phyloP scores from a whole-genome alignment of 208 protist genomes.

The Acanthamoeba culbertsoni region DNA sequence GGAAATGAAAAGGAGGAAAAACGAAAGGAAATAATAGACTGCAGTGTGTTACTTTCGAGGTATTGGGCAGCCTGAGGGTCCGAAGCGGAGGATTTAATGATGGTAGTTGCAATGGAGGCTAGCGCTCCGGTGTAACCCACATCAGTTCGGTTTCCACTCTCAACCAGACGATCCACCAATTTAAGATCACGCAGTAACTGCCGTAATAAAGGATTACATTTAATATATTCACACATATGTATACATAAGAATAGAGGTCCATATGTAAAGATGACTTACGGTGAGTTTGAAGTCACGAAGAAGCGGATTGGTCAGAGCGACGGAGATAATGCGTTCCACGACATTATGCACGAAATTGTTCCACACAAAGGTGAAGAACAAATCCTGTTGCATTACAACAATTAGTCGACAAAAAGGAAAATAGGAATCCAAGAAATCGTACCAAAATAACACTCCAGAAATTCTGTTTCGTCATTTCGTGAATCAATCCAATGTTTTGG shows the following conservation, averaged over 20 bases:
- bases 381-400: background rate
- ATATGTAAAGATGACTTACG: background rate
- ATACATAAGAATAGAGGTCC: background rate
- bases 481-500: background rate
- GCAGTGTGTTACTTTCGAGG: background rate
- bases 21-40: too few species aligned
- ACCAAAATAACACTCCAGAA: background rate
- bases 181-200: background rate
- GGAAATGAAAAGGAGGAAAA: too few species aligned
- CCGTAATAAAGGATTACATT: background rate
- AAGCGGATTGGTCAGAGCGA: background rate
- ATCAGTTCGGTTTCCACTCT: background rate
- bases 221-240: background rate
- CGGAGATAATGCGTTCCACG: background rate
- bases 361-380: constrained; percentile 28
- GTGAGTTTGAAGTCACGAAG: background rate
- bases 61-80: background rate
- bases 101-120: background rate
- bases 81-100: background rate
- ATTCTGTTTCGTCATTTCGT: background rate
- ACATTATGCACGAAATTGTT: constrained; percentile 31
- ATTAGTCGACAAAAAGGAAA: background rate
- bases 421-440: background rate
- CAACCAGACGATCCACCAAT: background rate
- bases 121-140: background rate